Base-by-base conservation (phyloP, 176 grass and related monocot genomes). In the Avena sativa region DNA sequence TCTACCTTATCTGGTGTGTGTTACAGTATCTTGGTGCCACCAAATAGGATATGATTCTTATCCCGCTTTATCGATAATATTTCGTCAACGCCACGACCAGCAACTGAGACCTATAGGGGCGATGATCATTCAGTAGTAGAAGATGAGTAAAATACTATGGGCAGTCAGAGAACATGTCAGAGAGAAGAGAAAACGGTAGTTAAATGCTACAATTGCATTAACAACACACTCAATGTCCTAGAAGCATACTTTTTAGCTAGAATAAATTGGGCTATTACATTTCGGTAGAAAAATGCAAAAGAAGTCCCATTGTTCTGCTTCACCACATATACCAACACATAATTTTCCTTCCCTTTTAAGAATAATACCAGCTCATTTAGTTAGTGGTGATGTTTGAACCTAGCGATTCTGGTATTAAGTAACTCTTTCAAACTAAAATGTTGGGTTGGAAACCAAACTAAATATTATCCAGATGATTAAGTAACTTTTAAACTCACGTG, bases 21-120 rank as follows among this genome's bases (percentile, higher is more conserved):
- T 83, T 94, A 94, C 85, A 99, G 86, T 90, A 99, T 94, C 87
- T 99, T 99, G 65, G 97, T 99, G 89, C 97, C 97, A 81, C 97
- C 97, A 91, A 99, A 99, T 74, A 99, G 83, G 10, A 96, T 90
- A 89, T 99, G 97, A 78, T 94, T 99, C 81, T 99, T 99, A 89
- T 99, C 97, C 86, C 92, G 87, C 82, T 96, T 99, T 86, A 91
- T 87, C 88, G 97, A 99, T 86, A 99, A 89, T 74, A 80, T 93
- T 74, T 94, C 97, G n/a, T 94, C 97, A 58, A 44, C 71, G 83
- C 77, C 84, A 76, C 79, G 65, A 49, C 94, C 92, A 89, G 83
- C 77, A 91, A 93, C 82, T 87, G 97, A 91, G 67, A 96, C 92
- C 97, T 99, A 78, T 52, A 91, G 11, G 71, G 80, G 47, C 86